Evolutionary conservation across 805 yeast species (phyloP).

Genomic region (Yarrowia osloensis): DNA sequence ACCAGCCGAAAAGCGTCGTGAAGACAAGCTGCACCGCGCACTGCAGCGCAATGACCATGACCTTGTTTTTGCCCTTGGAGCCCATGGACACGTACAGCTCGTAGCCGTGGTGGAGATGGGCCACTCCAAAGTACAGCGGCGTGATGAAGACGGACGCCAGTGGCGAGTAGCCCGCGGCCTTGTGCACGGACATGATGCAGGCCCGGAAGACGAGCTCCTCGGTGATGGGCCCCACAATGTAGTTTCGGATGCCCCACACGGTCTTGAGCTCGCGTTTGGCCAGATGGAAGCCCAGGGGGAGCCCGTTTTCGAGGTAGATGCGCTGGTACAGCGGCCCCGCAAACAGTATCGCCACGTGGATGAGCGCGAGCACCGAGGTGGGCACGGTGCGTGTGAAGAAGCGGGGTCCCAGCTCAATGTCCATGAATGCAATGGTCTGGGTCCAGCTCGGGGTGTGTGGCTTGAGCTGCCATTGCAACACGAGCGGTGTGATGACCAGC

Average conservation of each 20-base stretch:
- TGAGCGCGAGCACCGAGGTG: constrained; percentile 10
- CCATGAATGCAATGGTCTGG: neutral
- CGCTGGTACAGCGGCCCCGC: constrained; percentile 52
- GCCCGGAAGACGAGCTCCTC: constrained; percentile 76
- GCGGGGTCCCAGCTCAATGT: neutral
- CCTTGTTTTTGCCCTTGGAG: constrained; percentile 37
- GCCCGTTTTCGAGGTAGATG: constrained; percentile 38
- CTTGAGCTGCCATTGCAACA: constrained; percentile 26
- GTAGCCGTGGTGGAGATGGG: constrained; percentile 75
- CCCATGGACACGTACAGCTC: constrained; percentile 44
- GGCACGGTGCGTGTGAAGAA: constrained; percentile 12
- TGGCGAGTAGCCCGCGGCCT: constrained; percentile 36
- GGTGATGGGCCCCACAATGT: constrained; percentile 70
- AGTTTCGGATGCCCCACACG: constrained; percentile 48
- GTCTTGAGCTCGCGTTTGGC: constrained; percentile 19
- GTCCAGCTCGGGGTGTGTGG: neutral
- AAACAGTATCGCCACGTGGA: constrained; percentile 44
- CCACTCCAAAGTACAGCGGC: constrained; percentile 72
- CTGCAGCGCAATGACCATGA: constrained; percentile 43
- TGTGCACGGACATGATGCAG: constrained; percentile 42
- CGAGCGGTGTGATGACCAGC: constrained; percentile 36
- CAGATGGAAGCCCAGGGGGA: constrained; percentile 15
- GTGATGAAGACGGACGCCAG: constrained; percentile 43
- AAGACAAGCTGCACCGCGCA: constrained; percentile 58
- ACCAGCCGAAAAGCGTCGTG: constrained; percentile 70